phyloP scores from a whole-genome alignment of 306 rosid species.

The Fragaria ananassa region DNA sequence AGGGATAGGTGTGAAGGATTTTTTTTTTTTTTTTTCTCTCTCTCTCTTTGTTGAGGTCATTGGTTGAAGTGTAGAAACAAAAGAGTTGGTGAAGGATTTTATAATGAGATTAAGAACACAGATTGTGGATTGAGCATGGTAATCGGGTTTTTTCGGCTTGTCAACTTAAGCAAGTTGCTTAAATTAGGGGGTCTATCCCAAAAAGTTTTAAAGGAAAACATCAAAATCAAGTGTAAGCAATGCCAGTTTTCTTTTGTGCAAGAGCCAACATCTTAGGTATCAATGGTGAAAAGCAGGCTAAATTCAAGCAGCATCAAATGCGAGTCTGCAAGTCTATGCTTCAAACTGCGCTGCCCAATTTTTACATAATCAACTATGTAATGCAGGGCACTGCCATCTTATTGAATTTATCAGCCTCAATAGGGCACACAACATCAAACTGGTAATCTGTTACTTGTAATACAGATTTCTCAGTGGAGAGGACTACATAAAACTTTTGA shows the following conservation, averaged over 20 bases:
- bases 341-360: not conserved
- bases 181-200: not conserved
- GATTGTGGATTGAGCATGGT: not conserved
- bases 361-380: not conserved
- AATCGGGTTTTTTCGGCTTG: not conserved
- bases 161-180: constrained; percentile 2
- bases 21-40: not conserved
- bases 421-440: not conserved
- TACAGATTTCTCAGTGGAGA: not conserved
- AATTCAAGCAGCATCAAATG: constrained; percentile 8
- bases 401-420: not conserved
- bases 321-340: not conserved
- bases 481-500: not conserved
- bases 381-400: not conserved
- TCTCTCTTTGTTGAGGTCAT: not conserved
- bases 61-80: not conserved
- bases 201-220: not conserved
- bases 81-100: not conserved
- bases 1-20: not conserved
- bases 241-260: constrained; percentile 1
- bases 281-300: not conserved
- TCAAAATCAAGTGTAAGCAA: not conserved
- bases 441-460: not conserved
- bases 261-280: not conserved
- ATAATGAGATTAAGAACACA: not conserved